Percentiles rank a stretch among this genome's conserved stretches.
Evolutionary conservation across 345 rosid species (phyloP).

Genomic region (Eucalyptus sideroxylon): DNA sequence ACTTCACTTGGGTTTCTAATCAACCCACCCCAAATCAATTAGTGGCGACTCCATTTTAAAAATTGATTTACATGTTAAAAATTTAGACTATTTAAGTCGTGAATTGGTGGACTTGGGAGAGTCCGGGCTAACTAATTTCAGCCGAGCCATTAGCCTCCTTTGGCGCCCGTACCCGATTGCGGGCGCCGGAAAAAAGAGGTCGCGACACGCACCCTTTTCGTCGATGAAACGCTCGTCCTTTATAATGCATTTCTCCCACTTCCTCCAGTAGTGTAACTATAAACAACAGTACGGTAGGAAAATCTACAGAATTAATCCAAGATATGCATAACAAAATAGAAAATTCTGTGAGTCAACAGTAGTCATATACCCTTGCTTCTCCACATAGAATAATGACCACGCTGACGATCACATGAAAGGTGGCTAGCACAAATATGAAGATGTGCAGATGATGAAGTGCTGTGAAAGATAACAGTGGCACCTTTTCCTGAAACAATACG

Average conservation of each 20-base stretch:
- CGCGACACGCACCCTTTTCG: too few species aligned
- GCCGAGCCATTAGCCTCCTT: too few species aligned
- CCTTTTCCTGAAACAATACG: conserved; percentile 40
- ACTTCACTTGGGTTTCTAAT: too few species aligned
- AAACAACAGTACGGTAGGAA: not conserved
- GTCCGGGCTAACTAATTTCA: too few species aligned
- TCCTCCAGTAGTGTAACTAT: conserved; percentile 67
- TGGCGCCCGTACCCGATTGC: too few species aligned
- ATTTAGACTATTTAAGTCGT: too few species aligned
- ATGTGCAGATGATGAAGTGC: conserved; percentile 83
- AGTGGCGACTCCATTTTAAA: too few species aligned
- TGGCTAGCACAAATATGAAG: conserved; percentile 72
- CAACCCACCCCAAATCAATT: too few species aligned
- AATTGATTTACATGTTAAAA: too few species aligned
- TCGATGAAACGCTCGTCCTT: conserved; percentile 5
- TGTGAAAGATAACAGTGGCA: conserved; percentile 35
- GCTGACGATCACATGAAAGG: conserved; percentile 52
- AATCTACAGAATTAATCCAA: not conserved
- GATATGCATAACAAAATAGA: not conserved
- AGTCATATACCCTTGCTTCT: conserved; percentile 35
- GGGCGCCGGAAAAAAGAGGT: too few species aligned
- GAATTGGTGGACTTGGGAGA: too few species aligned
- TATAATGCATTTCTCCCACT: conserved; percentile 50
- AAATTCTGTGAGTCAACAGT: not conserved
- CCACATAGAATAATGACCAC: conserved; percentile 74